A percentile compares a stretch with the other conserved stretches of the same genome.
Conservation (phyloP, 768 basidiomycete species). For the Daedalea quercina region DNA sequence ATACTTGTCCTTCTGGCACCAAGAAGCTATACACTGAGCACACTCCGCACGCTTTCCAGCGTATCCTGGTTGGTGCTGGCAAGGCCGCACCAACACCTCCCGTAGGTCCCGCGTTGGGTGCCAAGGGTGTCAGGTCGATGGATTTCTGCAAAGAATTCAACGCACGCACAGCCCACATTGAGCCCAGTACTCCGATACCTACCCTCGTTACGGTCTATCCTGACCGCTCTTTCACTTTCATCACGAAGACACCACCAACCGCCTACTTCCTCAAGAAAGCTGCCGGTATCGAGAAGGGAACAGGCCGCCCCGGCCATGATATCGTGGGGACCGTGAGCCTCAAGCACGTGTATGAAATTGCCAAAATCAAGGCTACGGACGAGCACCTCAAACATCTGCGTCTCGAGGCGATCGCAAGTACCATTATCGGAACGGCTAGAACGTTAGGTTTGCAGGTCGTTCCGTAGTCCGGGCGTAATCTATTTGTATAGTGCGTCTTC, state of each 20-base stretch:
- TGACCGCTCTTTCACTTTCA: conserved; percentile 91
- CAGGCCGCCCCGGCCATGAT: conserved; percentile 76
- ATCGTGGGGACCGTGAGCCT: conserved; percentile 77
- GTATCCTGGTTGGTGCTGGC: conserved; percentile 83
- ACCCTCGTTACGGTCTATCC: conserved; percentile 92
- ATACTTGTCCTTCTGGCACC: background rate
- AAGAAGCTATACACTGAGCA: background rate
- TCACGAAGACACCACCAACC: conserved; percentile 87
- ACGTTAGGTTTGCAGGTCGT: conserved; percentile 89
- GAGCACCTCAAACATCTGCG: conserved; percentile 82
- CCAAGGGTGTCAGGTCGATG: conserved; percentile 98
- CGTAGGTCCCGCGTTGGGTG: conserved; percentile 95
- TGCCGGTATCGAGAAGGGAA: conserved; percentile 85
- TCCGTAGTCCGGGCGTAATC: conserved; percentile 41
- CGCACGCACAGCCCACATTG: conserved; percentile 86
- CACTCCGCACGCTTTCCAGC: conserved; percentile 33
- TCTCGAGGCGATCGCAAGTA: conserved; percentile 82
- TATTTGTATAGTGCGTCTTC: conserved; percentile 11
- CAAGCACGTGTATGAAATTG: conserved; percentile 98
- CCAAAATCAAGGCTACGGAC: conserved; percentile 92
- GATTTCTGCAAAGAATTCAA: conserved; percentile 99
- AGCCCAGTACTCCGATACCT: conserved; percentile 80
- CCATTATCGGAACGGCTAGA: conserved; percentile 83
- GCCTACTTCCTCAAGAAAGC: conserved; percentile 89
- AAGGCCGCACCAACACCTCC: conserved; percentile 96